A percentile compares a stretch with the other conserved stretches of the same genome.
These are phyloP conservation scores for Acer yangbiense DNA, from an alignment of 345 rosid species.

Conservation along the genomic window DNA sequence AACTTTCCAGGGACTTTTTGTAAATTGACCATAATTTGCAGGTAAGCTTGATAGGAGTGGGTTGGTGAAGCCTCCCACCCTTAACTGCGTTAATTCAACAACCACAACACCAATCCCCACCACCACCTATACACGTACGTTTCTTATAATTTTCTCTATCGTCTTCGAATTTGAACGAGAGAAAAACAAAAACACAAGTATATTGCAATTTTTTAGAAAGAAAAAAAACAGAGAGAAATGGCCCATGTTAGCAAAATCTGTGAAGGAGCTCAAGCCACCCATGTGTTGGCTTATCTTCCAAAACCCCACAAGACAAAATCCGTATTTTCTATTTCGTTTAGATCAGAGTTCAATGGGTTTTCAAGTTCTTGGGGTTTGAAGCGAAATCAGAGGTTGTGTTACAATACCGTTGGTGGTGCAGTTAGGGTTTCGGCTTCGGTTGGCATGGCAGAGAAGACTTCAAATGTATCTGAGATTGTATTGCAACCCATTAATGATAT, in stretches of 20 bases:
- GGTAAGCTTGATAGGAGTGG: constrained; percentile 18
- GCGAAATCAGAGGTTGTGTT: constrained; percentile 19
- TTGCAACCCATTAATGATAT: constrained; percentile 84
- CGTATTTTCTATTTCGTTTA: constrained; percentile 37
- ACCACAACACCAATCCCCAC: constrained; percentile 7
- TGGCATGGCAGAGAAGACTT: constrained; percentile 66
- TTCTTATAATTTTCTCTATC: background rate
- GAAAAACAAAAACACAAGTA: background rate
- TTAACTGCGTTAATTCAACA: constrained; percentile 22
- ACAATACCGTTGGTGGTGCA: constrained; percentile 23
- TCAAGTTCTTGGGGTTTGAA: constrained; percentile 35
- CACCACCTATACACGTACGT: background rate
- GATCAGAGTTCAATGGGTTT: constrained; percentile 39
- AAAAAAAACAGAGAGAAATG: constrained; percentile 35
- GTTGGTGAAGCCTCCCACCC: constrained; percentile 20
- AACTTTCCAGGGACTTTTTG: background rate
- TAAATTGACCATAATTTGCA: background rate
- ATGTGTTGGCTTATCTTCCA: constrained; percentile 30
- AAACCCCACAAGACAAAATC: constrained; percentile 33
- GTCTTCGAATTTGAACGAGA: background rate
- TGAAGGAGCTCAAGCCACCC: constrained; percentile 40
- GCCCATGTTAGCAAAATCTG: constrained; percentile 61
- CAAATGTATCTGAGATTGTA: constrained; percentile 66
- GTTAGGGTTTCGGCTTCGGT: constrained; percentile 55
- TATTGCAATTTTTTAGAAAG: background rate